Evolutionary conservation across 2,329 filamentous ascomycete species (phyloP).

Genomic region (Ambrosiella xylebori): DNA sequence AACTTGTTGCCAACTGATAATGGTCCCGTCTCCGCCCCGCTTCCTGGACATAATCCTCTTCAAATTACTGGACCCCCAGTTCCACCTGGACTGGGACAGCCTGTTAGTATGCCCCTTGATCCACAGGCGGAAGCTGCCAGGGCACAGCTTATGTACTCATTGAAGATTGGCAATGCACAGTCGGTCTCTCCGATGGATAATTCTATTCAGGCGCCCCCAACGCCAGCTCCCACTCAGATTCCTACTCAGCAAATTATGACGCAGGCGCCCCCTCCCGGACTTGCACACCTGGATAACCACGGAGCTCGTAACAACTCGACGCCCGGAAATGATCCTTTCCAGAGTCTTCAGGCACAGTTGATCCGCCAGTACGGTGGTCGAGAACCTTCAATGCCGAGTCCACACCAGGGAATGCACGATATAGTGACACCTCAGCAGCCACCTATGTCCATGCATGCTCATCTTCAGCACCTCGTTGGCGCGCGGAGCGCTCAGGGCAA

Average conservation of each 20-base stretch:
- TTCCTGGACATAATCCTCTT: constrained; percentile 6
- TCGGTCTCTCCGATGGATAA: constrained; percentile 28
- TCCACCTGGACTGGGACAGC: constrained; percentile 9
- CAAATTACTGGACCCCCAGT: constrained; percentile 3
- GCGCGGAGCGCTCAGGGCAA: constrained; percentile 19
- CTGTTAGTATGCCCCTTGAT: constrained; percentile 11
- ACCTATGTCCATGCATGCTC: constrained; percentile 31
- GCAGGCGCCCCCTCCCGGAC: constrained; percentile 19
- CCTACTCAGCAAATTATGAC: constrained; percentile 24
- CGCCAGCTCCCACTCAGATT: background rate
- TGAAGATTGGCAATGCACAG: constrained; percentile 40
- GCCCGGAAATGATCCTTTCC: constrained; percentile 2
- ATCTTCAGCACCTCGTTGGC: constrained; percentile 41
- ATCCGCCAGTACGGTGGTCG: constrained; percentile 16
- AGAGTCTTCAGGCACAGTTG: constrained; percentile 7
- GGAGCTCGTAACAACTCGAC: constrained; percentile 6
- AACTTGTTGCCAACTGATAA: constrained; percentile 45
- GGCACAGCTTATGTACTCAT: constrained; percentile 15
- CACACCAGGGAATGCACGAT: constrained; percentile 26
- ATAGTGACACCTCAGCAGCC: constrained; percentile 31
- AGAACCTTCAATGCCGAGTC: constrained; percentile 20
- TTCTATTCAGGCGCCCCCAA: constrained; percentile 11
- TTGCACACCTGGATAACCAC: constrained; percentile 6
- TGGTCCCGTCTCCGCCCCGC: constrained; percentile 5
- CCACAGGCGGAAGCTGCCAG: constrained; percentile 33